Conservation (phyloP, 2,329 filamentous ascomycete species). For the Ophiostoma perfectum region DNA sequence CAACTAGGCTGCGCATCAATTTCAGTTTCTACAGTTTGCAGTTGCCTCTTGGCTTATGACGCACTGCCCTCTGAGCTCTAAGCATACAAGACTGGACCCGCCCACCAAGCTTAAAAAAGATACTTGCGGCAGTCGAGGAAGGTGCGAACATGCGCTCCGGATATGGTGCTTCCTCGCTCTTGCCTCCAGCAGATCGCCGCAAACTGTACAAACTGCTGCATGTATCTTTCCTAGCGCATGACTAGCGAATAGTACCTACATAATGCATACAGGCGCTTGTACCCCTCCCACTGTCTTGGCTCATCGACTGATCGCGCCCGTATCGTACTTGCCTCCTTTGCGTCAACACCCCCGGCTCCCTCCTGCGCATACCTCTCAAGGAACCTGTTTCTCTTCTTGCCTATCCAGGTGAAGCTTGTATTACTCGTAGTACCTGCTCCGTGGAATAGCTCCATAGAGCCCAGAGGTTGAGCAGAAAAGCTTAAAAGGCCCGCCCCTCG, state of each 20-base stretch:
- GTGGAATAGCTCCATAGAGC: background rate
- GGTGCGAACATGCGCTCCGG: background rate
- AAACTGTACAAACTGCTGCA: background rate
- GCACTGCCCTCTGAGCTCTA: constrained; percentile 4
- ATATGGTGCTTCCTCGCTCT: background rate
- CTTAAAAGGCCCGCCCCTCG: constrained; percentile 14
- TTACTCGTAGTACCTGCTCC: background rate
- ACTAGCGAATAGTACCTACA: background rate
- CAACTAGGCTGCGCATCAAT: background rate
- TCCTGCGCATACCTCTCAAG: constrained; percentile 5
- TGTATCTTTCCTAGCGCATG: background rate
- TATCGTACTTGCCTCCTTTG: background rate
- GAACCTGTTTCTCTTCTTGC: constrained; percentile 9
- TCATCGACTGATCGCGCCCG: constrained; percentile 7
- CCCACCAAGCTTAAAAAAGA: background rate
- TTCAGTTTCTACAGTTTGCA: background rate
- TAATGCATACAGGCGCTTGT: background rate
- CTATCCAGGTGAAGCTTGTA: constrained; percentile 8
- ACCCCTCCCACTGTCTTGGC: background rate
- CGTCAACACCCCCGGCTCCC: constrained; percentile 2
- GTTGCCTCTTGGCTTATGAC: background rate
- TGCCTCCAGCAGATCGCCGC: constrained; percentile 6
- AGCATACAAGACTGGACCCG: constrained; percentile 8
- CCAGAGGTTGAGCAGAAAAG: constrained; percentile 10
- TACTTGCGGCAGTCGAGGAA: background rate